Conservation (phyloP, 2,329 filamentous ascomycete species). For the Cladosporium colombiae region DNA sequence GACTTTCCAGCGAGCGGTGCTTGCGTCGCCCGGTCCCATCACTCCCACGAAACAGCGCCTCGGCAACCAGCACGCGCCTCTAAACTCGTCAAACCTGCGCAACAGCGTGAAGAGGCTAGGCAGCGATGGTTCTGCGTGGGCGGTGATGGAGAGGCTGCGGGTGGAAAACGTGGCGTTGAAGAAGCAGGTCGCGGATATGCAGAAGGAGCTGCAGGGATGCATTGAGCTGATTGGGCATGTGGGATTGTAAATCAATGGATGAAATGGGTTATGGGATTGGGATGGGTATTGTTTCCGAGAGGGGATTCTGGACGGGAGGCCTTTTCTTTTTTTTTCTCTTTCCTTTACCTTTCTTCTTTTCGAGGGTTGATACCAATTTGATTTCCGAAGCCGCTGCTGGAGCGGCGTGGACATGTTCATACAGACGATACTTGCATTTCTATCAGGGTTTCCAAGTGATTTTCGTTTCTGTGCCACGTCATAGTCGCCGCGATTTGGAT, state of each 20-base stretch:
- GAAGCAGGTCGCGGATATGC: conserved; percentile 54
- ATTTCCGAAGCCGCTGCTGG: neutral
- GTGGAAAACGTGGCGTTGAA: conserved; percentile 58
- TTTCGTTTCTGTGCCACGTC: neutral
- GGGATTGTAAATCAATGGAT: neutral
- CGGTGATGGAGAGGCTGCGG: conserved; percentile 52
- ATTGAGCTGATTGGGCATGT: conserved; percentile 50
- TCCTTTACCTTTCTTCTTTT: neutral
- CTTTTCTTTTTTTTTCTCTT: neutral
- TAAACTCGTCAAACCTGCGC: conserved; percentile 11
- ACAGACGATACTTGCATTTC: neutral
- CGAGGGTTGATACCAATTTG: conserved; percentile 1
- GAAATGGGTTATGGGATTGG: neutral
- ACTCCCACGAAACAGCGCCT: conserved; percentile 28
- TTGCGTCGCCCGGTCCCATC: conserved; percentile 41
- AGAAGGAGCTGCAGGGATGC: conserved; percentile 57
- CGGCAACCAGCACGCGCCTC: conserved; percentile 5
- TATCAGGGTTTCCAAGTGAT: neutral
- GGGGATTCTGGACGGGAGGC: neutral
- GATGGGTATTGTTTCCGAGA: neutral
- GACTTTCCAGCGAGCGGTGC: conserved; percentile 50
- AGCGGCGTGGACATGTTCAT: neutral
- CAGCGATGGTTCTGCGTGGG: conserved; percentile 52
- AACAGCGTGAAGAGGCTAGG: conserved; percentile 36
- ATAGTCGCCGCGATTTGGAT: too few species aligned